Evolutionary conservation across 2,329 filamentous ascomycete species (phyloP), one percentile per base, ranked within the genome.

Genomic region (Dactylella cylindrospora): DNA sequence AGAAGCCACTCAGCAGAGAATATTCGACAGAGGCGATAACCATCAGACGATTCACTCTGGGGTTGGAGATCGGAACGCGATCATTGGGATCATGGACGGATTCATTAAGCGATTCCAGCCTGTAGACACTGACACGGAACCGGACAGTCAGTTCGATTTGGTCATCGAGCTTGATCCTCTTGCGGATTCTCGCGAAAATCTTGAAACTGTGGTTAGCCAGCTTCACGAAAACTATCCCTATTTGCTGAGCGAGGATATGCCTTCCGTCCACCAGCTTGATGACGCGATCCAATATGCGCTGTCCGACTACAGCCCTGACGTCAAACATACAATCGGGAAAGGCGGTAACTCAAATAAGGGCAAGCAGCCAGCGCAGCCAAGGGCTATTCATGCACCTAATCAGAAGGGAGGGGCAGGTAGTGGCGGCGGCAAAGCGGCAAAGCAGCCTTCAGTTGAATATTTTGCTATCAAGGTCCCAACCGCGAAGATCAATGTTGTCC

Each of bases 11-110:
- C 84, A 82, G 54, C 80, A 84, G 65, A 84, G 93, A 43, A 88
- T 98, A 0, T 76, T 96, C 15, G 79, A 82, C 4, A 85, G 93
- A 17, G 93, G 93, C 10, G 90, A 98, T 72, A 97, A 97, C 70
- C 93, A 98, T 72, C 93, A 98, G 74, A 98, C 93, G 0, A 97
- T 98, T 60, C 90, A 93, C 70, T 90, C 91, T 8, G 78, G 76
- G n/a, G 85, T 82, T 38, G 85, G 87, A 52, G 81, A 85, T 36
- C 74, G 78, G 39, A 75, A 79, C 13, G 91, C 95, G 72, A 88
- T 93, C 51, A 77, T 93, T 39, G 81, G 82, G 3, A 95, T 98
- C 68, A 97, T 98, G 93, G 88, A 96, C 68, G 88, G 89, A 2
- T 98, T 98, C 74, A 78, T 98, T 66, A 73, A 81, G 9, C 83